Conservation (phyloP, 129 eudicot species). For the Kitagawia praeruptora region DNA sequence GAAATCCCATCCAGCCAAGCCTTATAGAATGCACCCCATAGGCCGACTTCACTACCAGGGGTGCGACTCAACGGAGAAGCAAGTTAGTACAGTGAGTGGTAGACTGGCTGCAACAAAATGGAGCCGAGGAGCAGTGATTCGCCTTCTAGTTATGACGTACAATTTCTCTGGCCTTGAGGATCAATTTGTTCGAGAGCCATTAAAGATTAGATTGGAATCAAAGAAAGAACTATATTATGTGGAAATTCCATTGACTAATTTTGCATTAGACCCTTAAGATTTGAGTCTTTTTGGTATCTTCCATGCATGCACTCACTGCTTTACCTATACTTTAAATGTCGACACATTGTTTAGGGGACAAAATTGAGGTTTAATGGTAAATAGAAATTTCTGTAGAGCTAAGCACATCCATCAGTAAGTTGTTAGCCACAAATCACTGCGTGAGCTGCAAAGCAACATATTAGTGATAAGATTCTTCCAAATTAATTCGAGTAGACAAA, state of each 20-base stretch:
- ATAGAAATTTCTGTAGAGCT: no score
- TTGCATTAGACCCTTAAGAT: not conserved
- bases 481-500: not conserved
- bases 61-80: no score
- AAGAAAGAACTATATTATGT: not conserved
- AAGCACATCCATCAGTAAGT: no score
- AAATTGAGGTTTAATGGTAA: not conserved
- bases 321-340: no score
- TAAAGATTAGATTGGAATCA: no score
- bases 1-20: not conserved
- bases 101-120: not conserved
- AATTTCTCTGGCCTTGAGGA: not conserved
- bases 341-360: not conserved
- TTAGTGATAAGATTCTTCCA: not conserved
- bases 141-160: no score
- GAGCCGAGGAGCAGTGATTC: not conserved
- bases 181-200: not conserved
- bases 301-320: no score
- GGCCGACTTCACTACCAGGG: no score
- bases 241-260: not conserved
- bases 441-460: not conserved
- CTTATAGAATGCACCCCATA: no score
- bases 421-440: not conserved
- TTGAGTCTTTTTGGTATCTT: not conserved
- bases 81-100: no score